A percentile compares a stretch with the other conserved stretches of the same genome.
Evolutionary conservation across 768 basidiomycete species (phyloP).

Genomic region (Tulasnella sp.): DNA sequence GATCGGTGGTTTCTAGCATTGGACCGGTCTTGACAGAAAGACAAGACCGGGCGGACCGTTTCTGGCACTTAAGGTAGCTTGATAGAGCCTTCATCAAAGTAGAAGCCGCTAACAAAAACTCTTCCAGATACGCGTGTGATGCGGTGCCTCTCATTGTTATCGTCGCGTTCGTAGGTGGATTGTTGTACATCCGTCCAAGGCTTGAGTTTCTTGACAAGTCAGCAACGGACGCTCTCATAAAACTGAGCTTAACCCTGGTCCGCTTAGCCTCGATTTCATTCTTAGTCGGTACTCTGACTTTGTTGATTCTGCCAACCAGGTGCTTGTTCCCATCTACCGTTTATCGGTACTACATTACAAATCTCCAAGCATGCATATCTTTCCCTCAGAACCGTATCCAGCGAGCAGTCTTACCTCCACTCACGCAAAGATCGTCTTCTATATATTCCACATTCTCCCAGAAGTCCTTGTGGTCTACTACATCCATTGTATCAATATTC

Average conservation of each 20-base stretch:
- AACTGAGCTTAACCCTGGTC: not conserved
- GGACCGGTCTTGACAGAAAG: not conserved
- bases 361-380: not conserved
- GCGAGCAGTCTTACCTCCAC: not conserved
- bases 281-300: no score
- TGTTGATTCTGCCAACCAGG: not conserved
- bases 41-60: not conserved
- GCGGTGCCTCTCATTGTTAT: not conserved
- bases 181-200: not conserved
- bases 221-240: not conserved
- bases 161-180: not conserved
- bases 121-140: not conserved
- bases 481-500: constrained; percentile 1
- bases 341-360: not conserved
- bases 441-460: constrained; percentile 14
- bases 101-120: not conserved
- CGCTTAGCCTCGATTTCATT: no score
- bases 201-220: not conserved
- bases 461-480: not conserved
- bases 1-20: not conserved
- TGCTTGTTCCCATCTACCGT: constrained; percentile 17
- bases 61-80: not conserved
- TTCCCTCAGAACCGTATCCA: not conserved
- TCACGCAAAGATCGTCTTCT: constrained; percentile 1
- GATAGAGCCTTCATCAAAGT: not conserved